Base-by-base conservation (phyloP, 345 rosid genomes). In the Zanthoxylum bungeanum region DNA sequence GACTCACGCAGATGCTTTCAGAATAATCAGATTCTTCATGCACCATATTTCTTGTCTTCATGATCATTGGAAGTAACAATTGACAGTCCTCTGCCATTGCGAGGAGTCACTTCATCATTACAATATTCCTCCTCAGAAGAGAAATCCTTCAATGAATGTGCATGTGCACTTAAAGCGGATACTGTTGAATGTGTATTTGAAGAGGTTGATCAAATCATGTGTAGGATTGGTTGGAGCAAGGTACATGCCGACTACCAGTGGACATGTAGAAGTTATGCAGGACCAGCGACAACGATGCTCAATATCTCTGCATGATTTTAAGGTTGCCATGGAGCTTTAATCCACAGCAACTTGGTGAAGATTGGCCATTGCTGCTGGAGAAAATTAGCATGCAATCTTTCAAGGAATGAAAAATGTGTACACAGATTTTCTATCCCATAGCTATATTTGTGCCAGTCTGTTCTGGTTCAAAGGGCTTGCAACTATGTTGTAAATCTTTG, bases 251-350 rank as follows among this genome's bases (percentile, higher is more conserved):
- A 78, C 65, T 73, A 76, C 78, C 73, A 73, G 81, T 76, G 88
- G 82, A 57, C 67, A 75, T 31, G 49, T 62, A 37, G 89, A 84
- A 72, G 77, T 75, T 44, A 61, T 73, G 69, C 91, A 85, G 66
- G 93, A 86, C 27, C 88, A 77, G 69, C 77, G 84, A 65, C 77
- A 73, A 5, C 83, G 58, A 21, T 66, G 73, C 69, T 76, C 88
- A 42, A 79, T 93, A 79, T 93, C 98, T 71, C 57, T 93, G 79
- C 91, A 69, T 79, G 98, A 95, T 84, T 95, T 95, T 70, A 89
- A 89, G 82, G 94, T 89, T 74, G 97, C 99, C 4, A 89, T 91
- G 98, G 97, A 93, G 86, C 80, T 93, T n/a, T 67, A 91, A 89
- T 80, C 97, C 96, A 4, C 91, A 85, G 78, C 96, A 89, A 75